phyloP scores from a whole-genome alignment of 2,329 filamentous ascomycete species.

The Paraphoma chrysanthemicola region DNA sequence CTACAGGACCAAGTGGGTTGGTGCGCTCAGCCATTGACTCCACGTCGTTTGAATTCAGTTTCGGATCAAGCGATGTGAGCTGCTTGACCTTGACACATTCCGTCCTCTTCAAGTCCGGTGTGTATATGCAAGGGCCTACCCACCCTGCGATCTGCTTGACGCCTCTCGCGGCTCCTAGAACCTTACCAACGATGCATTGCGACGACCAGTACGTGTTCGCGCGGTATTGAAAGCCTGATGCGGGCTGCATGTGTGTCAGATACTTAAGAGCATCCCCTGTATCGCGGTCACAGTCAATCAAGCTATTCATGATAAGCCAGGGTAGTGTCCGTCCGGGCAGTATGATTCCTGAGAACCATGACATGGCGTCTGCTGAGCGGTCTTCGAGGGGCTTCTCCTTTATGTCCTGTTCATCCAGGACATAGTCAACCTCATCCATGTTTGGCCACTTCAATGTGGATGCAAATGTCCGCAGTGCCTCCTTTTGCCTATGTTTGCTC shows the following conservation, averaged over 20 bases:
- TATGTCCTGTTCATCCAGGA: constrained; percentile 66
- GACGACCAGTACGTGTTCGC: constrained; percentile 80
- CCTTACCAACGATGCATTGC: constrained; percentile 75
- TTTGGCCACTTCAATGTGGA: constrained; percentile 80
- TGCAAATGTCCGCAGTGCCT: constrained; percentile 72
- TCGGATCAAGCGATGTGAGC: constrained; percentile 61
- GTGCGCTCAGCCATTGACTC: constrained; percentile 71
- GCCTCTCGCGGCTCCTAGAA: constrained; percentile 70
- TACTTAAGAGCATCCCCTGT: constrained; percentile 69
- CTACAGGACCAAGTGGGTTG: constrained; percentile 70
- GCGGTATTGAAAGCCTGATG: constrained; percentile 78
- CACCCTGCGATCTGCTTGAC: constrained; percentile 75
- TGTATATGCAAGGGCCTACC: constrained; percentile 75
- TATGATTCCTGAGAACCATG: constrained; percentile 77
- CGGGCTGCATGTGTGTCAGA: constrained; percentile 71
- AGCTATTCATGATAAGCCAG: constrained; percentile 79
- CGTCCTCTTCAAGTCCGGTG: constrained; percentile 69
- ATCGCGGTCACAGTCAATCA: constrained; percentile 77
- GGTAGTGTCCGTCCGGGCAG: constrained; percentile 74
- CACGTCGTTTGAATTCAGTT: constrained; percentile 65
- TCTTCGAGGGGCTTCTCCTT: constrained; percentile 57
- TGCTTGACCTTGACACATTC: constrained; percentile 75
- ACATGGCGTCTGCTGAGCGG: constrained; percentile 76
- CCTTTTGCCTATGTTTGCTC: constrained; percentile 71
- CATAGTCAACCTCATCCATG: constrained; percentile 67